Evolutionary conservation across 2,329 filamentous ascomycete genomes (phyloP).

Genomic region (Dothideomycetidae sp.): DNA sequence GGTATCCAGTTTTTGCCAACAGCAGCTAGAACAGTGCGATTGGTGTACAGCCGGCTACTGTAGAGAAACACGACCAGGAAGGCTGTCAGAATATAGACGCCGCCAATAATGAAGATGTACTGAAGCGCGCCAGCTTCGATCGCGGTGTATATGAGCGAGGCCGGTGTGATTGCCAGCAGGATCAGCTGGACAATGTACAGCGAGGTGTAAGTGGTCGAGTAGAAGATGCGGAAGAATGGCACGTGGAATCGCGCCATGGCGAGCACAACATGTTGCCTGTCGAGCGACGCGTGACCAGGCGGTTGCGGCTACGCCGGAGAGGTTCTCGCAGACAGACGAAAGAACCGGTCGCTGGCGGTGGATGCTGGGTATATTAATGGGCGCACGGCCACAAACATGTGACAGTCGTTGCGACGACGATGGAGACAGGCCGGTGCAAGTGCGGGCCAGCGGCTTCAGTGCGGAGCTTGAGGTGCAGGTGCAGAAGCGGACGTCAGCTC

Average conservation of each 20-base stretch:
- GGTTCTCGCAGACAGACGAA: too few relatives aligned
- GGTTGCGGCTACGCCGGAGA: too few relatives aligned
- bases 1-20: conserved; percentile 84
- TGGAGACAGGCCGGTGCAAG: too few relatives aligned
- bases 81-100: conserved; percentile 60
- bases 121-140: conserved; percentile 51
- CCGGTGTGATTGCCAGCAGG: conserved; percentile 66
- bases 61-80: conserved; percentile 63
- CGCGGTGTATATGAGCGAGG: conserved; percentile 64
- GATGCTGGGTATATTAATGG: too few relatives aligned
- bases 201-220: conserved; percentile 62
- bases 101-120: conserved; percentile 70
- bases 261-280: conserved; percentile 4
- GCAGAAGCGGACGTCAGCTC: too few relatives aligned
- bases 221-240: conserved; percentile 64
- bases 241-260: conserved; percentile 25
- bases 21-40: conserved; percentile 58
- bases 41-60: conserved; percentile 71
- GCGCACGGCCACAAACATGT: too few relatives aligned
- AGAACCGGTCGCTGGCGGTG: too few relatives aligned
- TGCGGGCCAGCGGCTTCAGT: too few relatives aligned
- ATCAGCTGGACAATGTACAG: conserved; percentile 59
- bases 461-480: too few relatives aligned
- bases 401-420: too few relatives aligned
- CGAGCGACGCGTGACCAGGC: too few relatives aligned